Evolutionary conservation across 495 filamentous ascomycete species (phyloP), one percentile per base, ranked within the genome.

Genomic region (Elasticomyces elasticus): DNA sequence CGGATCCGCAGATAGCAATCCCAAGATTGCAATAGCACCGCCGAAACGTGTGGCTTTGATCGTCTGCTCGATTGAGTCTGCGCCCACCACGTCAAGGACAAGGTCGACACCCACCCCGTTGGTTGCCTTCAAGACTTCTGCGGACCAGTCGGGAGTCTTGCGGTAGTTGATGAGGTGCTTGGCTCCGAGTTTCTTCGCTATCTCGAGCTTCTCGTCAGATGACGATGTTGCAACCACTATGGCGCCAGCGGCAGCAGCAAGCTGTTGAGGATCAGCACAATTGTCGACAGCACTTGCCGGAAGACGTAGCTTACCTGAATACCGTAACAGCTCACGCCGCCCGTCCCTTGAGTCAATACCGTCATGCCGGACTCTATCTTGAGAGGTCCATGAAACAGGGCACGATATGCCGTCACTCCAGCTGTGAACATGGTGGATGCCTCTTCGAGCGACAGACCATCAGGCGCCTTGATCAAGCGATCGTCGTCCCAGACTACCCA

Each of bases 41-140:
- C 49, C 54, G 24, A 54, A 58, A 1, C 40, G 31, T 3, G 47
- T 52, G 45, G 46, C 25, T 26, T 54, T 52, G 26, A 62, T 20
- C 20, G 49, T 50, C 27, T 56, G 46, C 50, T 69, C 64, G 51
- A 78, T 76, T 7, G 74, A 77, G 15, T 59, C 45, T 19, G 71
- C 67, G 12, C 75, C 76, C 1, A 74, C 75, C 48, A 73, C 67
- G 49, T 79, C 75, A 24, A 78, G 52, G 19, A 77, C 70, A 31
- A 74, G 60, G 53, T 75, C 71, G 0, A 66, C 72, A 31, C 72
- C 72, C 9, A 64, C 51, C 24, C 57, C 62, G 23, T 48, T 38
- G 6, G 74, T 75, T 10, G 66, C 30, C 20, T 63, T 58, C 49
- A 74, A 43, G 0, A 73, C 72, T 46, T 60, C 62, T 10, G 58